Evolutionary conservation across 73 alveolate genomes (phyloP).

Genomic region (Paramecium octaurelia): DNA sequence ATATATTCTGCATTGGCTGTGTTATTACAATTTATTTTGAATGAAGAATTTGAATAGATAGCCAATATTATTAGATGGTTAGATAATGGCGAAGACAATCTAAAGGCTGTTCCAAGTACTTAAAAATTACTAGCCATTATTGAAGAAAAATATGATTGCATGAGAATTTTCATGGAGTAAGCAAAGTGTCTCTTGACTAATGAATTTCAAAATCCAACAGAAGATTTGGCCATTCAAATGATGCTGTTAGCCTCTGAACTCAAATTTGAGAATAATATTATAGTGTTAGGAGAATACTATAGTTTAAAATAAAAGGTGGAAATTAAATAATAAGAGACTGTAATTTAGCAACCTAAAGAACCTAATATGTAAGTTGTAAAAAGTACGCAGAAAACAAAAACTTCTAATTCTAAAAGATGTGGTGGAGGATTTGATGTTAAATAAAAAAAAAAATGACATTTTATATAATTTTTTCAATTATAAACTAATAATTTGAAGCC

Average conservation of each 20-base stretch:
- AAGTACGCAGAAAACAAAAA: not conserved
- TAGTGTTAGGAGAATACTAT: slow-evolving; percentile 2
- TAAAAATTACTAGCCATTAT: not conserved
- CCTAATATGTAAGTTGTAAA: not conserved
- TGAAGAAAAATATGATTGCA: slow-evolving; percentile 20
- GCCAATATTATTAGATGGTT: slow-evolving; percentile 33
- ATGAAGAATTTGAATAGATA: not conserved
- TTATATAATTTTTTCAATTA: not conserved
- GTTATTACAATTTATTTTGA: not conserved
- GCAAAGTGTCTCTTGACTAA: not conserved
- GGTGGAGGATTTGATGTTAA: slow-evolving; percentile 30
- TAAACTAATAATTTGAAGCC: not conserved
- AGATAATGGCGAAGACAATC: not conserved
- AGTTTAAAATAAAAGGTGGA: not conserved
- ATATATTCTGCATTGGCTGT: not conserved
- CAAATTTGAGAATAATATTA: not conserved
- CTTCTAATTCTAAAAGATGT: not conserved
- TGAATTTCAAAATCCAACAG: slow-evolving; percentile 15
- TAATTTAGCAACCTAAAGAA: not conserved
- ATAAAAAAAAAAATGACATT: not conserved
- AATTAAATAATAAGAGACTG: not conserved
- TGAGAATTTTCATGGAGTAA: not conserved
- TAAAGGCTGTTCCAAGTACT: not conserved
- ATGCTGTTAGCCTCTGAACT: slow-evolving; percentile 25
- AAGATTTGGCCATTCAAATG: not conserved